Conservation (phyloP, 371 early-diverging fungal genomes). For the Nematocida ironsii region DNA sequence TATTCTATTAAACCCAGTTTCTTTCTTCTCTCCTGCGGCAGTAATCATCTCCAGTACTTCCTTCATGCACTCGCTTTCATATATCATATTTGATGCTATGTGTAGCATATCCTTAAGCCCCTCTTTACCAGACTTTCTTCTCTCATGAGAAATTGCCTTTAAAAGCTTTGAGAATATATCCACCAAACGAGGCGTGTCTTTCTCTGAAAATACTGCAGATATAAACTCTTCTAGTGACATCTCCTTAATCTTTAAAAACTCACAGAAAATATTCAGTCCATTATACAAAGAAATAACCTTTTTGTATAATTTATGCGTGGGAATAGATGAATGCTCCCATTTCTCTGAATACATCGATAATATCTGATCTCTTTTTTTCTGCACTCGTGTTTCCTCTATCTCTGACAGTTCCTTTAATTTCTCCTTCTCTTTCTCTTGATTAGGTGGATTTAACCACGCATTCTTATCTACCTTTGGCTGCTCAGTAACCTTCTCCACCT, state of each 20-base stretch:
- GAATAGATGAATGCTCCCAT: background rate
- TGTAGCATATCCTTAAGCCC: constrained; percentile 52
- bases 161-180: constrained; percentile 42
- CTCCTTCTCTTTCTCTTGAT: constrained; percentile 12
- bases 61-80: constrained; percentile 2
- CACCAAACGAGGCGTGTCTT: background rate
- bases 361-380: background rate
- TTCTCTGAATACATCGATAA: background rate
- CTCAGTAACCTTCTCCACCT: background rate
- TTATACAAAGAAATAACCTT: constrained; percentile 28
- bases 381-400: constrained; percentile 24
- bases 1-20: constrained; percentile 50
- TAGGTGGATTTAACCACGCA: background rate
- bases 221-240: constrained; percentile 38
- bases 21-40: background rate
- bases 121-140: constrained; percentile 55
- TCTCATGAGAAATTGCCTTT: constrained; percentile 40
- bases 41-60: background rate
- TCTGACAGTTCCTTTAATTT: constrained; percentile 6
- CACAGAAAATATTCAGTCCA: constrained; percentile 11
- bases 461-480: background rate
- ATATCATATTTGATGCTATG: constrained; percentile 27
- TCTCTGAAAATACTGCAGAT: background rate
- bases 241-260: constrained; percentile 35
- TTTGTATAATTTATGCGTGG: background rate